A percentile compares a stretch with the other conserved stretches of the same genome.
phyloP scores from a whole-genome alignment of 1,284 basidiomycete genomes.

The Cryptococcus floricola region DNA sequence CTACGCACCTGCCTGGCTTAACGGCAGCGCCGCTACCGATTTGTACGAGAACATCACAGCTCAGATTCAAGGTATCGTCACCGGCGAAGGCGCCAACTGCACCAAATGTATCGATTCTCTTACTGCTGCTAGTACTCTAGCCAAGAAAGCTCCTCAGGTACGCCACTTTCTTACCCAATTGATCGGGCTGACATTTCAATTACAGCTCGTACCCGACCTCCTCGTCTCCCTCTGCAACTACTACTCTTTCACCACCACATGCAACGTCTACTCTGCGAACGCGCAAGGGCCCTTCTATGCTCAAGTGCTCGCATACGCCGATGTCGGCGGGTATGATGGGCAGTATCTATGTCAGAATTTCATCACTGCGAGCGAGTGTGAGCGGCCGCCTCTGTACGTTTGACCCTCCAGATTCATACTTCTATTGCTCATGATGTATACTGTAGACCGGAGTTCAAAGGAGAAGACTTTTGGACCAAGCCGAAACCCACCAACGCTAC shows the following conservation, averaged over 20 bases:
- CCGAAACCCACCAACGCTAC: conserved; percentile 67
- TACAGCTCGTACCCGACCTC: conserved; percentile 53
- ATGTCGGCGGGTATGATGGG: conserved; percentile 62
- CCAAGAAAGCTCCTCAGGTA: conserved; percentile 62
- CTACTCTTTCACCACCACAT: conserved; percentile 56
- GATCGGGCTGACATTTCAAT: background rate
- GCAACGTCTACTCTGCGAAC: conserved; percentile 54
- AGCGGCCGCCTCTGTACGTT: conserved; percentile 52
- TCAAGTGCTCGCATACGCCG: conserved; percentile 63
- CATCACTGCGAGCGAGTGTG: conserved; percentile 51
- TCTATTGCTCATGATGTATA: background rate
- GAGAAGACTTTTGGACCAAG: conserved; percentile 60
- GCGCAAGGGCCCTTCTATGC: conserved; percentile 61
- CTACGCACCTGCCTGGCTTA: conserved; percentile 58
- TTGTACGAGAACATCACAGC: conserved; percentile 56
- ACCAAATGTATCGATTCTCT: conserved; percentile 61
- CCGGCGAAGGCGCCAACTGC: conserved; percentile 52
- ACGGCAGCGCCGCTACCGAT: conserved; percentile 22
- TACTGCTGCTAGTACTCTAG: conserved; percentile 8
- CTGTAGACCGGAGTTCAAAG: conserved; percentile 52
- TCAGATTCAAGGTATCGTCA: conserved; percentile 57
- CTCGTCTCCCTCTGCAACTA: conserved; percentile 60
- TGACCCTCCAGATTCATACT: background rate
- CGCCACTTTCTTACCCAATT: conserved; percentile 56
- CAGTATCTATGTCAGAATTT: conserved; percentile 63